Percentiles rank a stretch among this genome's conserved stretches.
Evolutionary conservation across 441 rosid genomes (phyloP).

Genomic region (Populus hybrid): DNA sequence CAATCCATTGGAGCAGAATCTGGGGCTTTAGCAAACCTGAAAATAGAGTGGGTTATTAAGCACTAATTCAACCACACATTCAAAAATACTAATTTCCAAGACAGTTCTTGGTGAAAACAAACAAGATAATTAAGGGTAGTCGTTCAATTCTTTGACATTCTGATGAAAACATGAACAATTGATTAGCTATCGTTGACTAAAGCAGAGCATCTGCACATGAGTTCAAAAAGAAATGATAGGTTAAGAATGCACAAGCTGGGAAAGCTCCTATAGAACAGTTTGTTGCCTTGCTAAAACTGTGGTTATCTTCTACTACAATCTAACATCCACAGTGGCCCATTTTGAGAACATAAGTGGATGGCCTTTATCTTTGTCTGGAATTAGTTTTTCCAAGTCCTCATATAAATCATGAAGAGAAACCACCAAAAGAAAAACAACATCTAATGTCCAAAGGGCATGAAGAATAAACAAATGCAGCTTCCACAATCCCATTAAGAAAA

Average conservation of each 20-base stretch:
- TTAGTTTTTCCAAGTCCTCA: neutral
- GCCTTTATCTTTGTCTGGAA: neutral
- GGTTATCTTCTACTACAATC: neutral
- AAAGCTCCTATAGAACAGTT: neutral
- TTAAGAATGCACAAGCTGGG: neutral
- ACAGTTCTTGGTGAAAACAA: neutral
- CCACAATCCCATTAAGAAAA: neutral
- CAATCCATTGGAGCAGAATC: conserved; percentile 80
- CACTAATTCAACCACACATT: neutral
- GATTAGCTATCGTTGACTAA: neutral
- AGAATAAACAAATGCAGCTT: neutral
- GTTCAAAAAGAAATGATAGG: neutral
- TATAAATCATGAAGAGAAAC: neutral
- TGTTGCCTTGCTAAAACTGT: neutral
- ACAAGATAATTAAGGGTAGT: neutral
- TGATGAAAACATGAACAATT: too few relatives aligned
- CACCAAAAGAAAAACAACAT: neutral
- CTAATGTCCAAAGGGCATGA: neutral
- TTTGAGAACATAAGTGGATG: neutral
- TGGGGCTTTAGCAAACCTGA: conserved; percentile 81
- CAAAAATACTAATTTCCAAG: neutral
- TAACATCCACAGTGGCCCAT: neutral
- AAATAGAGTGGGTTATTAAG: conserved; percentile 11
- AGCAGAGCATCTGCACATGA: neutral
- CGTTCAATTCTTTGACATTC: neutral